Evolutionary conservation across 2,329 filamentous ascomycete genomes (phyloP), one percentile per base, ranked within the genome.

Genomic region (Curvularia hawaiiensis): DNA sequence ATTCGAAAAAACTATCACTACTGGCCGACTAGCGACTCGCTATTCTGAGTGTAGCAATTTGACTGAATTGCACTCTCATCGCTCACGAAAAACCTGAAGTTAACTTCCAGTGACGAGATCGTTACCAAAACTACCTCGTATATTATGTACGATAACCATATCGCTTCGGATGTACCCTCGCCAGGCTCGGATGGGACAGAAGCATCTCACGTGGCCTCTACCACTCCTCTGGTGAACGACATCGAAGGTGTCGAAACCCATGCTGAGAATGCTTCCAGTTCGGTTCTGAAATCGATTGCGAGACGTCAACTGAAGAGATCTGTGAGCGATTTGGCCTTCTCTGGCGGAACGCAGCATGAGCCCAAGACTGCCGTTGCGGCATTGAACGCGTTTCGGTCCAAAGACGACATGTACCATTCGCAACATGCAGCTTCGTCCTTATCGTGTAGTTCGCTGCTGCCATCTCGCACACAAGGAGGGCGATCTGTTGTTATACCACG

Each of bases 401-500:
- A 50, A n/a, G 38, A 54, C 14, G 52, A 57, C 20, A 45, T 46
- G n/a, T 30, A 48, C 12, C 50, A 38, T 9, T 31, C 16, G 26
- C 18, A 35, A 18, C 28, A 38, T 41, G 20, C 28, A 14, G 31
- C 7, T 41, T 40, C 18, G 26, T 11, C 18, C 14, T 26, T n/a
- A 31, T 26, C 50, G 18, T 53, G n/a, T 12, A 16, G 7, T 4
- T 35, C 30, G 30, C 26, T 46, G 20, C 30, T 30, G 11, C 28
- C 47, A 18, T 41, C 28, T 30, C 50, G 28, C 12, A 48, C 46
- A 20, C 38, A 38, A n/a, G 24, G 50, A 16, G 44, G 55, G 39
- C 58, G 53, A 4, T 58, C 60, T 22, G 60, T 22, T 59, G 50
- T 7, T 66, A 63, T 51, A 66, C 53, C 61, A 10, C 40, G 31